A percentile compares a stretch with the other conserved stretches of the same genome.
phyloP scores from a whole-genome alignment of 306 rosid genomes.

The Fragaria nilgerrensis region DNA sequence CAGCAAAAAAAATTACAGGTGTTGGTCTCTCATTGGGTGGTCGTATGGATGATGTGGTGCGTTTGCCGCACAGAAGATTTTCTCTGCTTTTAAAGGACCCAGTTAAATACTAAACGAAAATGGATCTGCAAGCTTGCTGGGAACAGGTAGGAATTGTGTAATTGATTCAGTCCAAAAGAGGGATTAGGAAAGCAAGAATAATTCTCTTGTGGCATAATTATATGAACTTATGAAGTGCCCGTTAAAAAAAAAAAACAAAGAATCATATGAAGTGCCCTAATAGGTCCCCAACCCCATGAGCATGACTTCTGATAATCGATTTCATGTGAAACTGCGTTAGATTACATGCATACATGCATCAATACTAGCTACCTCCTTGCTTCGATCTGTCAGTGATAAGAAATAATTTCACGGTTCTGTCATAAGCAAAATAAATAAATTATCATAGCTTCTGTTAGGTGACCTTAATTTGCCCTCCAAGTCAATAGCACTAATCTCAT shows the following conservation, averaged over 20 bases:
- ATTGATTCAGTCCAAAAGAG: constrained; percentile 3
- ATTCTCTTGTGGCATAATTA: neutral
- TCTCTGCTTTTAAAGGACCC: neutral
- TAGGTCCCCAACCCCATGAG: neutral
- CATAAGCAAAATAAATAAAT: neutral
- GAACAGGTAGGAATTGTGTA: neutral
- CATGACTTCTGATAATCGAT: neutral
- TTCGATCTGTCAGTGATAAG: neutral
- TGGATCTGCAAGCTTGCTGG: neutral
- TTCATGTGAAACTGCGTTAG: neutral
- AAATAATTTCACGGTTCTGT: neutral
- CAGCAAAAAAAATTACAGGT: no score
- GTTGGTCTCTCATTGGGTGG: no score
- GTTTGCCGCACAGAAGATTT: no score
- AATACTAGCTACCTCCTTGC: neutral
- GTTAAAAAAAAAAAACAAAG: no score
- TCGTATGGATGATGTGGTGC: no score
- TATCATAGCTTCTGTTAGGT: neutral
- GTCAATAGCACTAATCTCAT: neutral
- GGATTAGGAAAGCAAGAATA: neutral
- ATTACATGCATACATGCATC: neutral
- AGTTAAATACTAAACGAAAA: neutral
- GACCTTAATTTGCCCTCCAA: neutral
- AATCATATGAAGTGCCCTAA: no score
- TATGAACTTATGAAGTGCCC: no score